These are phyloP conservation scores for Pichia sp. DNA, from an alignment of 1,139 yeast species.

Conservation along the genomic window DNA sequence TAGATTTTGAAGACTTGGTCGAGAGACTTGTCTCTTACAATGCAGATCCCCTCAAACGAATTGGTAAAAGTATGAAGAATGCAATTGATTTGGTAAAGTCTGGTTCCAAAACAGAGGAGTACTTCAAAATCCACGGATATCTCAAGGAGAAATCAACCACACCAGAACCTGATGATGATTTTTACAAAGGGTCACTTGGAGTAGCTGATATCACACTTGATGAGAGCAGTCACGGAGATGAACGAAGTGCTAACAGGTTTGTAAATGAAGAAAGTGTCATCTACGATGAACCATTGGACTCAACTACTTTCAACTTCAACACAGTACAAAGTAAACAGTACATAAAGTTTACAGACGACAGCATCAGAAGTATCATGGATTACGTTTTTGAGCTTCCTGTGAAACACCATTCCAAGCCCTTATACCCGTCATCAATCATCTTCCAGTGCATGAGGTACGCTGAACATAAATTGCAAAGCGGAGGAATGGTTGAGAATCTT, in stretches of 20 bases:
- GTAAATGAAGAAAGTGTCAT: conserved; percentile 23
- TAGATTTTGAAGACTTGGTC: conserved; percentile 30
- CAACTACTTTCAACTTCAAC: conserved; percentile 37
- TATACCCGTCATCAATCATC: conserved; percentile 59
- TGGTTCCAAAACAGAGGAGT: conserved; percentile 31
- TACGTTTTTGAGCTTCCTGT: conserved; percentile 44
- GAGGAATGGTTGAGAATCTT: conserved; percentile 48
- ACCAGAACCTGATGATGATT: conserved; percentile 6
- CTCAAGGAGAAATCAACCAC: conserved; percentile 10
- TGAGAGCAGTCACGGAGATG: not conserved
- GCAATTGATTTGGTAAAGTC: conserved; percentile 34
- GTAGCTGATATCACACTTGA: no score
- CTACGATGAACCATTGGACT: conserved; percentile 12
- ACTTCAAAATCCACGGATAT: conserved; percentile 33
- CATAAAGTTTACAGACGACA: conserved; percentile 58
- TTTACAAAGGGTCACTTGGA: conserved; percentile 23
- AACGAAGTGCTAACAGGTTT: conserved; percentile 16
- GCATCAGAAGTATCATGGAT: conserved; percentile 55
- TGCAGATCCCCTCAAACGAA: conserved; percentile 32
- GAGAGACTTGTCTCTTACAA: conserved; percentile 32
- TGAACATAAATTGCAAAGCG: conserved; percentile 45
- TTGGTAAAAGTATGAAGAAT: conserved; percentile 28
- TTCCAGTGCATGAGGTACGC: conserved; percentile 65
- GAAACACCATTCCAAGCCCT: conserved; percentile 43
- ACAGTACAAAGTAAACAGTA: conserved; percentile 39